Evolutionary conservation across 1,284 basidiomycete species (phyloP), one percentile per base, ranked within the genome.

Genomic region (Coriolopsis trogii): DNA sequence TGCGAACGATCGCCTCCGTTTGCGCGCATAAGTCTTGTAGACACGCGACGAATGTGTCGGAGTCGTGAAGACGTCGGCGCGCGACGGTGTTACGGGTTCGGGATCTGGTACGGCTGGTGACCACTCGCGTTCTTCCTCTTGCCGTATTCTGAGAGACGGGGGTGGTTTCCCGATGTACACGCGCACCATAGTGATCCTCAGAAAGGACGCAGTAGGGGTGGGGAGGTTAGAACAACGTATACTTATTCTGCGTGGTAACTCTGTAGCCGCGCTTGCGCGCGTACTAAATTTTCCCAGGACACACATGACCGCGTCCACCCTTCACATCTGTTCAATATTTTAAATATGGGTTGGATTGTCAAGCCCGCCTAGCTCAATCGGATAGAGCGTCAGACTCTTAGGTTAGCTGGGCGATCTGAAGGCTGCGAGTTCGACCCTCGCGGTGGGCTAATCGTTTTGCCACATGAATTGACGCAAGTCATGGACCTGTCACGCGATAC

Each of bases 371-470:
- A 86, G 85, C 86, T 88, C 85, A 88, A 87, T 88, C 83, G 86
- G 85, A 83, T 85, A 88, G 86, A 88, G 85, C 86, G 84, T 87
- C 84, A 87, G 86, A 87, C 85, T 87, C 64, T 67, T 67, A 67
- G 8, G n/a, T 16, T 15, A 15, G 29, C 9, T 15, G 10, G 16
- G 30, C 30, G 13, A 15, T 87, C 84, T 87, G 87, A 89, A 89
- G 87, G 87, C 85, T 90, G 87, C 85, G 85, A 88, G 87, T 90
- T 90, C 87, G 87, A 90, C 86, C 86, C 87, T 89, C 87, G 85
- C 87, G 86, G 86, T 89, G 87, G 87, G 85, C 87, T 89, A 85
- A 24, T 58, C 44, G 28, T 15, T 28, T 18, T 2, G 7, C 28
- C 28, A 30, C 28, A 30, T 30, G 7, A 7, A 30, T 13, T 30